Evolutionary conservation across 306 rosid species (phyloP).

Genomic region (Gastrolobium villosum): DNA sequence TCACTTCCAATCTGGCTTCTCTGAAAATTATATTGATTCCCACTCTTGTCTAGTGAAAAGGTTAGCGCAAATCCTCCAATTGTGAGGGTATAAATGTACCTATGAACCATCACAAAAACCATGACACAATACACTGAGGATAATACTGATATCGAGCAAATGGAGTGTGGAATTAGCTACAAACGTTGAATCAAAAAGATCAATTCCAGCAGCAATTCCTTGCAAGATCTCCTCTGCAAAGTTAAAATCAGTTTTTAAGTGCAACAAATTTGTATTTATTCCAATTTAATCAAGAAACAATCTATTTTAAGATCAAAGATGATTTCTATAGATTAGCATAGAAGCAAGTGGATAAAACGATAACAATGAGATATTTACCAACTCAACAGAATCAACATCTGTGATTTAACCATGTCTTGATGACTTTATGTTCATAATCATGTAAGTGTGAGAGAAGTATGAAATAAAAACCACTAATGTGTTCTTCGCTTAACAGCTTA

Average conservation of each 20-base stretch:
- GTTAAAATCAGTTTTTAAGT: slow-evolving; percentile 46
- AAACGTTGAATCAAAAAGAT: slow-evolving; percentile 88
- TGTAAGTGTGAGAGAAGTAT: background rate
- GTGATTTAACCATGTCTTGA: slow-evolving; percentile 2
- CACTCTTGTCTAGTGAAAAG: slow-evolving; percentile 67
- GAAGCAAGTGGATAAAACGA: slow-evolving; percentile 10
- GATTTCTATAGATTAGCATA: slow-evolving; percentile 30
- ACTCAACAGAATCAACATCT: slow-evolving; percentile 39
- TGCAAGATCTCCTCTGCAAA: slow-evolving; percentile 95
- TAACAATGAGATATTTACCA: slow-evolving; percentile 1
- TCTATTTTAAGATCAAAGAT: slow-evolving; percentile 32
- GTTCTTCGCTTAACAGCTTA: too few relatives aligned
- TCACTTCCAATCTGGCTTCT: slow-evolving; percentile 60
- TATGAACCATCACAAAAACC: slow-evolving; percentile 49
- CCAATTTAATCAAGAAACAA: slow-evolving; percentile 36
- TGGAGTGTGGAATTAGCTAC: slow-evolving; percentile 51
- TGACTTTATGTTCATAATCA: slow-evolving; percentile 30
- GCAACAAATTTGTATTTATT: slow-evolving; percentile 24
- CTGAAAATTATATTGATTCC: slow-evolving; percentile 51
- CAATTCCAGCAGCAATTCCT: slow-evolving; percentile 89
- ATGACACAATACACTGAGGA: slow-evolving; percentile 21
- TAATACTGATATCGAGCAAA: slow-evolving; percentile 17
- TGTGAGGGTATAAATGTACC: slow-evolving; percentile 80
- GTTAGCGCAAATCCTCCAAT: slow-evolving; percentile 88
- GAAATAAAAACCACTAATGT: too few relatives aligned